Evolutionary conservation across 331 rosid species (phyloP), one percentile per base, ranked within the genome.

Genomic region (Quercus phellos): DNA sequence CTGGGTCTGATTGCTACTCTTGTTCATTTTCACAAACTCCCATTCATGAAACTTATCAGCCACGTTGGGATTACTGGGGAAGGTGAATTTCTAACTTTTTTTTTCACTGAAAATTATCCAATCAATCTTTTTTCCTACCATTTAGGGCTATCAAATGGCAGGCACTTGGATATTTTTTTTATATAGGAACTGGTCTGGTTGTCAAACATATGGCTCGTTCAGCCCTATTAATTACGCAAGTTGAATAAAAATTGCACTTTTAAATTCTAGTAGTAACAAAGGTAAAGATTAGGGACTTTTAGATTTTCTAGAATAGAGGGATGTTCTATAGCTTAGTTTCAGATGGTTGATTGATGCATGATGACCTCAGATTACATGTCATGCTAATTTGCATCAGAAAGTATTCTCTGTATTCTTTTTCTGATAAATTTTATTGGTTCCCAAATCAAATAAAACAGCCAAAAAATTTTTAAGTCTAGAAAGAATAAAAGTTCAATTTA

Each of bases 1-100:
- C 97, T 72, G 92, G 90, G 18, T 77, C 93, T 11, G 84, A 85
- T 66, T 90, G 97, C 84, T 91, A 90, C 86, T 83, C 89, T 56
- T 91, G 97, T 86, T 75, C 97, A 14, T 93, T 93, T 82, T 14
- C 89, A 19, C 13, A 93, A 22, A 87, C 98, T 79, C 96, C 96
- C 22, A 88, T 88, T 78, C 90, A 88, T 14, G 93, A 92, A 87
- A 94, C 97, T 19, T 94, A 94, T 61, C 99, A 92, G 80, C 97
- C 99, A 66, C 97, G 99, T 55, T 94, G 99, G 97, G 97, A 94
- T 85, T 94, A 88, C 43, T 94, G 99, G 99, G 99, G 97, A 87
- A 94, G 97, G 97, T 89, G 66, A 68, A 46, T 27, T 21, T 51
- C 74, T 63, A 1, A 73, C 51, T 63, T 30, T 38, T 17, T 8